Conservation (phyloP, 129 eudicot species). For the Chrysanthemum lavandulifolium region DNA sequence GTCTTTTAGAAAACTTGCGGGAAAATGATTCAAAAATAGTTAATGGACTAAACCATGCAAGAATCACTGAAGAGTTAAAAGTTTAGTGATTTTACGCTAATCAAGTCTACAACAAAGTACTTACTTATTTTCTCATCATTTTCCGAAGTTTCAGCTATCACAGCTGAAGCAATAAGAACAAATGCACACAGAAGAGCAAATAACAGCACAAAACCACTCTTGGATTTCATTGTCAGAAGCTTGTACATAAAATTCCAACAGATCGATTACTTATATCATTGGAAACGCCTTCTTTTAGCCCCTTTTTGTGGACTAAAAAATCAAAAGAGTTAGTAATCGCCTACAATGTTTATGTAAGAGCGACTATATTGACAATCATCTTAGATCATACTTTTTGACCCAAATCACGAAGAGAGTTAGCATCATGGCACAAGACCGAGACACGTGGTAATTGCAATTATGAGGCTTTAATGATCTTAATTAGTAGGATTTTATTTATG, state of each 20-base stretch:
- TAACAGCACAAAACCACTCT: slow-evolving; percentile 20
- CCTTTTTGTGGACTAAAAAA: slow-evolving; percentile 20
- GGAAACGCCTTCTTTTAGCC: neutral
- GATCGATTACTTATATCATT: neutral
- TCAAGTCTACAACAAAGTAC: neutral
- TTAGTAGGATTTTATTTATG: slow-evolving; percentile 24
- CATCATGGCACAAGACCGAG: neutral
- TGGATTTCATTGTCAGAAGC: slow-evolving; percentile 25
- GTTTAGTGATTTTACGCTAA: too few species aligned
- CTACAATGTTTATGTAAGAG: slow-evolving; percentile 24
- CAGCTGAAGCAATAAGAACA: slow-evolving; percentile 26
- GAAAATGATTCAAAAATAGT: too few species aligned
- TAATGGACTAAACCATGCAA: too few species aligned
- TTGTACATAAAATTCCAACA: neutral
- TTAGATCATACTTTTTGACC: slow-evolving; percentile 26
- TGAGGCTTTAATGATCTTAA: slow-evolving; percentile 12
- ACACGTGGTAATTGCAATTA: neutral
- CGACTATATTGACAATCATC: slow-evolving; percentile 26
- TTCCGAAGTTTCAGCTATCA: slow-evolving; percentile 9
- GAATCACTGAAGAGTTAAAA: too few species aligned
- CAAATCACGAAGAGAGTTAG: slow-evolving; percentile 12
- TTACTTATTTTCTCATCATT: slow-evolving; percentile 28
- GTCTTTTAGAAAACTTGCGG: too few species aligned
- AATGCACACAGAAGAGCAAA: slow-evolving; percentile 19
- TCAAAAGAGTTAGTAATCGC: slow-evolving; percentile 23